Percentiles rank a stretch among this genome's conserved stretches.
Evolutionary conservation across 2,329 filamentous ascomycete genomes (phyloP).

Genomic region (Aspergillus carbonarius): DNA sequence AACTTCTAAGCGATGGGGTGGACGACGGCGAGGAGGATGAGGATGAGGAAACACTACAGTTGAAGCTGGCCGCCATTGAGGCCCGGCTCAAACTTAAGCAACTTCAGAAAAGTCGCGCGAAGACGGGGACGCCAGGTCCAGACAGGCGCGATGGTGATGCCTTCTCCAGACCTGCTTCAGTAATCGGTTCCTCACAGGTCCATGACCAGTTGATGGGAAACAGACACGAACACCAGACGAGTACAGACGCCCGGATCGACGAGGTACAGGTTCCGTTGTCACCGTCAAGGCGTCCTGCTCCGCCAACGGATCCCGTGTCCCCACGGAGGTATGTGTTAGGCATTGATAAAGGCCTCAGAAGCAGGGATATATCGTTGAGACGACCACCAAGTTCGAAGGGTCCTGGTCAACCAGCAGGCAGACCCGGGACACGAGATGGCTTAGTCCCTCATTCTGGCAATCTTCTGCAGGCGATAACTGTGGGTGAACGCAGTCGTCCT

Average conservation of each 20-base stretch:
- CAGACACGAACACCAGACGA: constrained; percentile 13
- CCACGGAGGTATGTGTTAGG: constrained; percentile 78
- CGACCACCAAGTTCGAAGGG: constrained; percentile 52
- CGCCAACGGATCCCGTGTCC: constrained; percentile 61
- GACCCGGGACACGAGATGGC: constrained; percentile 29
- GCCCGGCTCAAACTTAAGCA: constrained; percentile 84
- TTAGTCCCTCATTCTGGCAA: constrained; percentile 24
- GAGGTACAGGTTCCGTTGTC: constrained; percentile 76
- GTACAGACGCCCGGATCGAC: constrained; percentile 22
- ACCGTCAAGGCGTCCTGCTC: constrained; percentile 54
- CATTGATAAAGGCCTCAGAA: constrained; percentile 83
- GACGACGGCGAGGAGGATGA: constrained; percentile 62
- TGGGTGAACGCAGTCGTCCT: constrained; percentile 24
- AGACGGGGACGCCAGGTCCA: constrained; percentile 22
- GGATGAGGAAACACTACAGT: constrained; percentile 83
- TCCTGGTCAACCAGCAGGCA: constrained; percentile 32
- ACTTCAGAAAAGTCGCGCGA: constrained; percentile 61
- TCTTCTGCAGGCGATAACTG: constrained; percentile 12
- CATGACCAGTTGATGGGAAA: constrained; percentile 18
- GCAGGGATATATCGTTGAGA: constrained; percentile 80
- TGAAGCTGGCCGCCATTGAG: constrained; percentile 86
- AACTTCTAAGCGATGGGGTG: constrained; percentile 31
- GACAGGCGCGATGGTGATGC: constrained; percentile 24
- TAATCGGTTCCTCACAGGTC: constrained; percentile 22
- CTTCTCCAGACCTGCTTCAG: constrained; percentile 25